A percentile compares a stretch with the other conserved stretches of the same genome.
Evolutionary conservation across 129 eudicot genomes (phyloP).

Genomic region (Apium graveolens): DNA sequence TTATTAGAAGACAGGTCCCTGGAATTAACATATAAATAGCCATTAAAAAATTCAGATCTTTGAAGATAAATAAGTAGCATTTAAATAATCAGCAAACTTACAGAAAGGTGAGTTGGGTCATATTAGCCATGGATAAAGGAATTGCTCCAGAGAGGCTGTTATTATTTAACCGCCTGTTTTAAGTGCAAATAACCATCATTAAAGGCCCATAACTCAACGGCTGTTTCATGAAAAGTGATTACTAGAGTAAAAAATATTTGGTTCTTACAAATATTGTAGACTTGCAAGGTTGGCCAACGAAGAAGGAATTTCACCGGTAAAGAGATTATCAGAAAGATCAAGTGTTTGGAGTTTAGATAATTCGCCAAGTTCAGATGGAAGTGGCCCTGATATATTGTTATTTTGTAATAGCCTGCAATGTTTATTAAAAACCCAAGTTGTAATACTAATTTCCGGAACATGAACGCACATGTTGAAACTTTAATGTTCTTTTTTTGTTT

Average conservation of each 20-base stretch:
- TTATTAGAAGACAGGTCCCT: slow-evolving; percentile 94
- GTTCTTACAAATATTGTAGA: slow-evolving; percentile 70
- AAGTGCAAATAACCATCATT: slow-evolving; percentile 20
- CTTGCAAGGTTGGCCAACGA: slow-evolving; percentile 58
- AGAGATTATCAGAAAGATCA: slow-evolving; percentile 72
- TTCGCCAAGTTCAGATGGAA: slow-evolving; percentile 75
- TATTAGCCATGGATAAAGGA: slow-evolving; percentile 69
- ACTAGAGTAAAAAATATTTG: not conserved
- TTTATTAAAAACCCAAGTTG: slow-evolving; percentile 7
- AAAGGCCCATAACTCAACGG: not conserved
- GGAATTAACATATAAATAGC: slow-evolving; percentile 14
- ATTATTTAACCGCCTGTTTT: slow-evolving; percentile 77
- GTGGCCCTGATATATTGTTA: slow-evolving; percentile 68
- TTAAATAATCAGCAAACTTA: slow-evolving; percentile 24
- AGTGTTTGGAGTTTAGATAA: slow-evolving; percentile 70
- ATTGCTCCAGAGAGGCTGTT: slow-evolving; percentile 77
- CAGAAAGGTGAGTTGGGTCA: slow-evolving; percentile 88
- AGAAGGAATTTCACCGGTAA: slow-evolving; percentile 68
- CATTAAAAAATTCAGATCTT: not conserved
- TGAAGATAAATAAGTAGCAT: slow-evolving; percentile 10
- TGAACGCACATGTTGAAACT: not conserved
- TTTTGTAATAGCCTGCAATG: slow-evolving; percentile 65
- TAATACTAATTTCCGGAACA: slow-evolving; percentile 3
- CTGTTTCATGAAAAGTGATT: not conserved
- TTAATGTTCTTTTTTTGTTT: not conserved